A percentile compares a stretch with the other conserved stretches of the same genome.
These are phyloP conservation scores for Atkinsonella hypoxylon DNA, from an alignment of 2,329 filamentous ascomycete species.

Conservation along the genomic window DNA sequence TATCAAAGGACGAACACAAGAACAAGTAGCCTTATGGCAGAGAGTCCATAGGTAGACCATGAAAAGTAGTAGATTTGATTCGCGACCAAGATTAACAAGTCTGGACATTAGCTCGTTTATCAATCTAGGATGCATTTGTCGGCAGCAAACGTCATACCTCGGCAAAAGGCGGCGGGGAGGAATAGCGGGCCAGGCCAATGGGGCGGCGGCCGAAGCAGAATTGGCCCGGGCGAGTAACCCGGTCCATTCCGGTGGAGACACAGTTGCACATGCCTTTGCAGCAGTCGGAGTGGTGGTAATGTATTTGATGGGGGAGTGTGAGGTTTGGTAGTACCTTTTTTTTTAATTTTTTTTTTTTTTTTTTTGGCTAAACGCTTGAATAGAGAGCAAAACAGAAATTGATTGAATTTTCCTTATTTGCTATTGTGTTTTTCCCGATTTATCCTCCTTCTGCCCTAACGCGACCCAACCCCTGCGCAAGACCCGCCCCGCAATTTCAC, in stretches of 20 bases:
- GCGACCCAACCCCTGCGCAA: not conserved
- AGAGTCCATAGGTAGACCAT: too few species aligned
- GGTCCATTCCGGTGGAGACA: not conserved
- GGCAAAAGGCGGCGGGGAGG: not conserved
- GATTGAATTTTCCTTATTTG: not conserved
- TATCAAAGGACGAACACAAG: too few species aligned
- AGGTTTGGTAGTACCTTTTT: not conserved
- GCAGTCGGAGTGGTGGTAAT: too few species aligned
- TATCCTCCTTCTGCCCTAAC: not conserved
- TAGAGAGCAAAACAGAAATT: too few species aligned
- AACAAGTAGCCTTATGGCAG: too few species aligned
- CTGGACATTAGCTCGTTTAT: not conserved
- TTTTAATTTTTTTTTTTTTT: not conserved
- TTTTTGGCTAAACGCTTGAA: not conserved
- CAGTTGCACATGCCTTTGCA: too few species aligned
- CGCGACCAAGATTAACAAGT: too few species aligned
- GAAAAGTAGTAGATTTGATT: too few species aligned
- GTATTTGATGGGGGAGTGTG: too few species aligned
- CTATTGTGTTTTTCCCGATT: too few species aligned
- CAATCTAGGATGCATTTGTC: not conserved
- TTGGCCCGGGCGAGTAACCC: not conserved
- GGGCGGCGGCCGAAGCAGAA: not conserved
- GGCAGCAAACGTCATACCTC: not conserved
- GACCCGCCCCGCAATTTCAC: conserved; percentile 5
- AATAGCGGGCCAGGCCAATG: not conserved